phyloP scores from a whole-genome alignment of 2,329 filamentous ascomycete genomes.

The Aspergillus persii region DNA sequence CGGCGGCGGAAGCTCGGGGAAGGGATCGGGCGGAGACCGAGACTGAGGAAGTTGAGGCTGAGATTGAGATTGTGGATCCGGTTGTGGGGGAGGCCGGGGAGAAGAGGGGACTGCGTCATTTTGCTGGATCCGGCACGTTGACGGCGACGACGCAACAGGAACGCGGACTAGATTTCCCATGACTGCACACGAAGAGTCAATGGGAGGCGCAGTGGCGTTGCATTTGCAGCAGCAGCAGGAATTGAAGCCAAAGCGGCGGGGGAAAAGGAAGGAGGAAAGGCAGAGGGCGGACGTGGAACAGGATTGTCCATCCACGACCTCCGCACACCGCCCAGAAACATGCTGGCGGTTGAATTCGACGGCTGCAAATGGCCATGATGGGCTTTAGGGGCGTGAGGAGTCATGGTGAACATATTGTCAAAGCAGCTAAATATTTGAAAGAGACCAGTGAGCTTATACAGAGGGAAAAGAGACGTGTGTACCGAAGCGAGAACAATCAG shows the following conservation, averaged over 20 bases:
- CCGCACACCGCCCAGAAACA: conserved; percentile 39
- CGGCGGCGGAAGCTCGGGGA: no score
- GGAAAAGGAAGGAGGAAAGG: background rate
- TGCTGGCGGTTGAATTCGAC: conserved; percentile 41
- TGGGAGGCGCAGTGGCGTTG: background rate
- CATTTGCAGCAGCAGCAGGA: background rate
- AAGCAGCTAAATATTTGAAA: no score
- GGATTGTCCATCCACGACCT: conserved; percentile 39
- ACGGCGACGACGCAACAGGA: conserved; percentile 2
- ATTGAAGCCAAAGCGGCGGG: background rate
- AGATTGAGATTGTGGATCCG: no score
- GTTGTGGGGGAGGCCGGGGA: background rate
- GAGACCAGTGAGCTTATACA: no score
- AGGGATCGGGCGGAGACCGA: no score
- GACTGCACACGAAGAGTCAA: conserved; percentile 7
- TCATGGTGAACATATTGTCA: no score
- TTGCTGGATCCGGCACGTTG: background rate
- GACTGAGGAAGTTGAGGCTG: no score
- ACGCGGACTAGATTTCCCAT: conserved; percentile 12
- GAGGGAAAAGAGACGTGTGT: no score
- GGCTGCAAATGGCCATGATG: no score
- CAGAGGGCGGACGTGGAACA: no score
- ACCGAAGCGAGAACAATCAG: no score
- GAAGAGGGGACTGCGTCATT: conserved; percentile 6
- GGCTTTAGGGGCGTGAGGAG: no score